Evolutionary conservation across 345 rosid species (phyloP).

Genomic region (Corchorus capsularis): DNA sequence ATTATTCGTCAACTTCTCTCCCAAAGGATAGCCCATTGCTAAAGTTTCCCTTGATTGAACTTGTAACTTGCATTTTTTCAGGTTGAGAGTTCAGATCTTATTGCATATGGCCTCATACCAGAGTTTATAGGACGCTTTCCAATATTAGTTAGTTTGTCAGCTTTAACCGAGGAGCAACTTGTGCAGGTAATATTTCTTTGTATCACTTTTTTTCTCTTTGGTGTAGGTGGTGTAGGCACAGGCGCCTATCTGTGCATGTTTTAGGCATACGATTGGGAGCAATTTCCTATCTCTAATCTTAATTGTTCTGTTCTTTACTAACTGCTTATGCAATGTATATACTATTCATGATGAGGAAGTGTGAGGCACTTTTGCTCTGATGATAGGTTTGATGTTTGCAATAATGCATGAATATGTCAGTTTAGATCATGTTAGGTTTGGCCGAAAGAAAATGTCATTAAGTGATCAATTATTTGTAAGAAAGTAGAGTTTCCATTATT

Average conservation of each 20-base stretch:
- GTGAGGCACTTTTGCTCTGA: not conserved
- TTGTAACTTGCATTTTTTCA: conserved; percentile 36
- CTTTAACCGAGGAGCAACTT: conserved; percentile 91
- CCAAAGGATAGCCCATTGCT: conserved; percentile 7
- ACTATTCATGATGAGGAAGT: not conserved
- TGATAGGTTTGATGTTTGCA: not conserved
- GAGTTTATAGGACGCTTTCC: conserved; percentile 98
- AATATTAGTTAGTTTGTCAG: conserved; percentile 83
- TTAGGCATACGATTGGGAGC: not conserved
- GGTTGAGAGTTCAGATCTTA: conserved; percentile 93
- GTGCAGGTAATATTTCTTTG: conserved; percentile 52
- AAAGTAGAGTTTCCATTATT: not conserved
- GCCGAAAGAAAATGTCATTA: not conserved
- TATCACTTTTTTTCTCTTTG: conserved; percentile 10
- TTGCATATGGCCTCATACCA: conserved; percentile 96
- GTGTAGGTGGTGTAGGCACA: not conserved
- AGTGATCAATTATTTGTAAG: not conserved
- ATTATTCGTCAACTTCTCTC: not conserved
- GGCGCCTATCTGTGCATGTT: not conserved
- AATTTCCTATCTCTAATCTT: conserved; percentile 2
- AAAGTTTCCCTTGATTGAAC: conserved; percentile 13
- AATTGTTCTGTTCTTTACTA: not conserved
- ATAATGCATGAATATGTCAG: not conserved
- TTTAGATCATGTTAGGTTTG: too few species aligned
- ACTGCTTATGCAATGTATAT: not conserved